Evolutionary conservation across 768 basidiomycete species (phyloP).

Genomic region (Lactarius akahatsu): DNA sequence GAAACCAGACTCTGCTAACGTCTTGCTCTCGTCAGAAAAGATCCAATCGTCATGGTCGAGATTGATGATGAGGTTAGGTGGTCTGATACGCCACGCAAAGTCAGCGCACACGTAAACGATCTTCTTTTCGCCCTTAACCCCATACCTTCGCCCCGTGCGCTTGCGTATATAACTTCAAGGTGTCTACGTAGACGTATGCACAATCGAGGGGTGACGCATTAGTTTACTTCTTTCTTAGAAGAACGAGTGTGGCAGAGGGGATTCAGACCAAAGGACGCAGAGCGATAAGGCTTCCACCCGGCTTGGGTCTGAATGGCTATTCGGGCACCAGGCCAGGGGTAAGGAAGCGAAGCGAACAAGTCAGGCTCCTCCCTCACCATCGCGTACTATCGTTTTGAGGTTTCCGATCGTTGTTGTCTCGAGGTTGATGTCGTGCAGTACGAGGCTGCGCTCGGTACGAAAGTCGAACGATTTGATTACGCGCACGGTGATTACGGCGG

Average conservation of each 20-base stretch:
- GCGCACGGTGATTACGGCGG: conserved; percentile 85
- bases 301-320: conserved; percentile 69
- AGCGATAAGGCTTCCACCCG: conserved; percentile 89
- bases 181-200: conserved; percentile 52
- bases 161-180: conserved; percentile 89
- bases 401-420: conserved; percentile 72
- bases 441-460: conserved; percentile 84
- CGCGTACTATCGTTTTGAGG: conserved; percentile 68
- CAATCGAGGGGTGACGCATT: neutral
- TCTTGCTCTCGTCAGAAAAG: conserved; percentile 60
- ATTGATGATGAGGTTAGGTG: conserved; percentile 96
- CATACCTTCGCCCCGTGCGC: conserved; percentile 92
- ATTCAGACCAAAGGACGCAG: conserved; percentile 59
- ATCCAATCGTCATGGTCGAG: conserved; percentile 96
- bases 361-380: conserved; percentile 49
- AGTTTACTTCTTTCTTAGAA: neutral
- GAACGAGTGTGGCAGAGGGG: neutral
- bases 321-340: neutral
- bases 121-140: neutral
- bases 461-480: conserved; percentile 95
- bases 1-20: conserved; percentile 69
- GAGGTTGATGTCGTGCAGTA: conserved; percentile 80
- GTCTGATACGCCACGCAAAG: conserved; percentile 54
- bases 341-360: conserved; percentile 18
- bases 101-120: neutral